Evolutionary conservation across 1,284 basidiomycete species (phyloP).

Genomic region (Inonotus hispidus): DNA sequence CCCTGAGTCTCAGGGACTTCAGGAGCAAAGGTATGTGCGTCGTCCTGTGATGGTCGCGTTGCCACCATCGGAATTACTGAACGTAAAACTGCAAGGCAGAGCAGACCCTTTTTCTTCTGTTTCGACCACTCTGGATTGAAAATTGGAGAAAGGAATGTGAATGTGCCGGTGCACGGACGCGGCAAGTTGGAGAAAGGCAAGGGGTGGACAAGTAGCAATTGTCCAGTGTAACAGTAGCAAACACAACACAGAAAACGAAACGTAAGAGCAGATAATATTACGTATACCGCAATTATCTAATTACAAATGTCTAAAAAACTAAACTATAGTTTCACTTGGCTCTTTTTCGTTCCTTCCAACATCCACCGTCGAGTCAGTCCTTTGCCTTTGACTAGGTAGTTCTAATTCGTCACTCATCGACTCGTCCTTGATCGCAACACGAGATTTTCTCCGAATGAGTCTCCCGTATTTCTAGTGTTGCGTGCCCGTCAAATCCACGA

Average conservation of each 20-base stretch:
- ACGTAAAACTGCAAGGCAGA: not conserved
- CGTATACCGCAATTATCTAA: no score
- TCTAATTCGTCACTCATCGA: not conserved
- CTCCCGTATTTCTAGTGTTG: constrained; percentile 10
- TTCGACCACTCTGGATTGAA: not conserved
- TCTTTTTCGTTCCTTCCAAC: no score
- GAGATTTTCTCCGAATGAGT: constrained; percentile 11
- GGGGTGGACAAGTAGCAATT: not conserved
- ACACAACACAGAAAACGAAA: no score
- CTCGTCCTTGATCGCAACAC: constrained; percentile 13
- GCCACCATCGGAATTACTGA: not conserved
- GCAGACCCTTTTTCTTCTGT: not conserved
- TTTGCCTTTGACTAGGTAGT: not conserved
- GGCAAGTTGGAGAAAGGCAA: constrained; percentile 8
- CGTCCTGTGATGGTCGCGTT: not conserved
- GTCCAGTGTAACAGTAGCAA: no score
- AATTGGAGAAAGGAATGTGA: not conserved
- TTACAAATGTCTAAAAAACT: no score
- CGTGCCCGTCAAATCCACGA: not conserved
- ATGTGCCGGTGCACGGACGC: not conserved
- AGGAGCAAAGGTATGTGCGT: not conserved
- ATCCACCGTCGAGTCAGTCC: not conserved
- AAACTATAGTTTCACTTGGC: no score
- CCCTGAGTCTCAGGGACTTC: not conserved
- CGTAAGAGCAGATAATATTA: no score